A percentile compares a stretch with the other conserved stretches of the same genome.
Conservation (phyloP, 352 stramenopile genomes). For the Pythium aristosporum region DNA sequence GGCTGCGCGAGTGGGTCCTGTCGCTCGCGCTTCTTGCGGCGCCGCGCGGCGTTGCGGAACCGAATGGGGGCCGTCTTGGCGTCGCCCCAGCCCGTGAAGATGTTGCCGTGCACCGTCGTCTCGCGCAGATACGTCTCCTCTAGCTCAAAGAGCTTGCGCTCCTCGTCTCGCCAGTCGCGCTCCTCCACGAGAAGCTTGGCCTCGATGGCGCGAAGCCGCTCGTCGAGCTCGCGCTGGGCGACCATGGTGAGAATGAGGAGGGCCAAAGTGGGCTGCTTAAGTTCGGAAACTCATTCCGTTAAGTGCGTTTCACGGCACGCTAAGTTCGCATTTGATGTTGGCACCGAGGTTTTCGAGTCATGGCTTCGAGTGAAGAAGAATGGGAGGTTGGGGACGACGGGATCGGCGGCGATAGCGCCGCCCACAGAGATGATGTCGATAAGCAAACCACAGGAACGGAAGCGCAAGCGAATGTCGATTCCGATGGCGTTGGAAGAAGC, state of each 20-base stretch:
- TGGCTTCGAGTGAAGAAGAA: constrained; percentile 24
- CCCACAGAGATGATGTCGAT: background rate
- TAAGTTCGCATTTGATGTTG: constrained; percentile 16
- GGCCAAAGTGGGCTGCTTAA: background rate
- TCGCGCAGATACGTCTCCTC: constrained; percentile 73
- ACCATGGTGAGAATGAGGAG: constrained; percentile 23
- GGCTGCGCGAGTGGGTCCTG: constrained; percentile 26
- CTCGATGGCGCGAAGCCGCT: constrained; percentile 44
- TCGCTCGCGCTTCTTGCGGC: constrained; percentile 60
- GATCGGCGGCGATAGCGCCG: background rate
- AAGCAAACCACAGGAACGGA: background rate
- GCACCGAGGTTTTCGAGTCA: background rate
- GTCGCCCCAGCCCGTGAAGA: constrained; percentile 70
- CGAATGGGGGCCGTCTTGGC: constrained; percentile 55
- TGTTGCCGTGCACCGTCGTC: constrained; percentile 70
- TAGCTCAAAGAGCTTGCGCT: constrained; percentile 72
- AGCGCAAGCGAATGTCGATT: background rate
- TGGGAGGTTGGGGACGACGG: constrained; percentile 3
- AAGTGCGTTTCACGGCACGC: background rate
- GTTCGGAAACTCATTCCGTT: background rate
- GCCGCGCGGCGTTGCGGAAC: constrained; percentile 65
- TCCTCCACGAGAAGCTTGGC: constrained; percentile 46
- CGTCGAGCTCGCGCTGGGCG: constrained; percentile 53
- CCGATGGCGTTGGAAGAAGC: background rate
- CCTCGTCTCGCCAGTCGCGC: constrained; percentile 55